Conservation (phyloP, 2,329 filamentous ascomycete genomes). For the Colletotrichum sansevieriae region DNA sequence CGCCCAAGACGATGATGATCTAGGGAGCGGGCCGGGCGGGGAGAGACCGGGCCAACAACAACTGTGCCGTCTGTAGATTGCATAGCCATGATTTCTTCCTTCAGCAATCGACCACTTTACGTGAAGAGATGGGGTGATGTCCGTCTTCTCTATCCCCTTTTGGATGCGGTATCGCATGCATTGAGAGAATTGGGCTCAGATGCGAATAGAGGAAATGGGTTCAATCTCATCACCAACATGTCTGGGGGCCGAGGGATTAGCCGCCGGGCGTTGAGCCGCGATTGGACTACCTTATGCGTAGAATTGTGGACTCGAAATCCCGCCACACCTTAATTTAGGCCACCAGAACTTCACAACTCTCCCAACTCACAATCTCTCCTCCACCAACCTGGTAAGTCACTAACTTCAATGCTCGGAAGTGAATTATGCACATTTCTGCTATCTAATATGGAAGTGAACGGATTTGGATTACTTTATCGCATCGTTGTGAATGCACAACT, state of each 20-base stretch:
- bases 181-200: not conserved
- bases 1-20: constrained; percentile 30
- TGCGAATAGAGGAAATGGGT: not conserved
- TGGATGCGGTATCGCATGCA: not conserved
- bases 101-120: not conserved
- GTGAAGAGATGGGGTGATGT: too few species aligned
- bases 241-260: constrained; percentile 24
- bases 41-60: constrained; percentile 11
- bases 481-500: not conserved
- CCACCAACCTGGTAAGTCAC: not conserved
- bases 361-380: not conserved
- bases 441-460: too few species aligned
- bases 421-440: not conserved
- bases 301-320: not conserved
- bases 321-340: constrained; percentile 32
- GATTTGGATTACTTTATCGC: too few species aligned
- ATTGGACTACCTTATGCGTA: constrained; percentile 20
- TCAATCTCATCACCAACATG: not conserved
- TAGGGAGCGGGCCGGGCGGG: constrained; percentile 33
- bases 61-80: constrained; percentile 10
- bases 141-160: too few species aligned
- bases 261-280: not conserved
- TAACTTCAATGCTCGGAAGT: not conserved
- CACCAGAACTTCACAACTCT: not conserved
- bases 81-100: constrained; percentile 13